Base-by-base conservation (phyloP, 1,284 basidiomycete genomes). In the Leccinum angustisporum region DNA sequence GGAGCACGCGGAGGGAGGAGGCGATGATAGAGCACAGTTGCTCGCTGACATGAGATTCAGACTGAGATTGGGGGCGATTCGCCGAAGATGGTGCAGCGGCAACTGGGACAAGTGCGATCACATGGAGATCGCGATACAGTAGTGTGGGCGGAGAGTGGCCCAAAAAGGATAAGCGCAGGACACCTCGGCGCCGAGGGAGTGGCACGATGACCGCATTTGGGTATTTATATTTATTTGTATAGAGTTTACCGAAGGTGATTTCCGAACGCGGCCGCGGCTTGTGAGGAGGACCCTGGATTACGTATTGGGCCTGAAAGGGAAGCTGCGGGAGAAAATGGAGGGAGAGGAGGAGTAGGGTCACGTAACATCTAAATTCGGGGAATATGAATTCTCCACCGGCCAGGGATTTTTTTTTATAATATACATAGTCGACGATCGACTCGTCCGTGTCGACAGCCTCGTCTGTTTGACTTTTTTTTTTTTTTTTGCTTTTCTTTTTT, bases 301-400 rank as follows among this genome's bases (percentile, higher is more conserved):
- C 72, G 72, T 73, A 72, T 34, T 1, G 21, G 57, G 4, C 72
- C 61, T 55, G 56, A 76, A 68, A 31, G 63, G 70, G 73, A 60
- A 75, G 61, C 59, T 64, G 72, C 68, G 74, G 72, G 65, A 65
- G 71, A 74, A 75, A 73, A 76, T 74, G 65, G 70, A 74, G 66
- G 66, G 58, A 31, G 61, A 63, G 63, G 50, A 57, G 43, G 62
- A 65, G 61, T 52, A 71, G 68, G 71, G 69, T 75, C 72, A 72
- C 70, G 70, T 72, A 73, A 72, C 38, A 48, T 31, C 70, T 64
- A 72, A 71, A 75, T 73, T 76, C 75, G 72, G 72, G 72, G 70
- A 77, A 76, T 68, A 70, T 68, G 72, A 71, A 69, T 80, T 79
- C 78, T 78, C 70, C 77, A 73, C 78, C 74, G 72, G 66, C 68